phyloP scores from a whole-genome alignment of 75 land plant genomes.

The Picea glauca region DNA sequence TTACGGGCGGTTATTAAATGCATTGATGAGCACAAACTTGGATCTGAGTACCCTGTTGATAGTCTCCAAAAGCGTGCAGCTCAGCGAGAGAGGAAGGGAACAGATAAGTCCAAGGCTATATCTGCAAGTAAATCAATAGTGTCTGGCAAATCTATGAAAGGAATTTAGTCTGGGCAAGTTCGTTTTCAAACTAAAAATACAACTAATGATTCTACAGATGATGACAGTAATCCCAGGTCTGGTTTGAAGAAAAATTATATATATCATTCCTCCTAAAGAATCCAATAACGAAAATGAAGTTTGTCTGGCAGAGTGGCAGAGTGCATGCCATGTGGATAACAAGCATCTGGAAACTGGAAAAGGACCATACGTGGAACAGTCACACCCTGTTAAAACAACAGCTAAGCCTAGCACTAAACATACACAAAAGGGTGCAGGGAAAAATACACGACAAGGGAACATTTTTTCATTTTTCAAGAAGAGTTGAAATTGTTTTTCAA shows the following conservation, averaged over 20 bases:
- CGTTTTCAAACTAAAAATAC: not conserved
- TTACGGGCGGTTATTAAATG: too few relatives aligned
- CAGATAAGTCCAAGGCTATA: constrained; percentile 2
- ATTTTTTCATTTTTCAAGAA: too few relatives aligned
- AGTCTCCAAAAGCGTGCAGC: not conserved
- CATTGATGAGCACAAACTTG: too few relatives aligned
- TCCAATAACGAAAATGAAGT: constrained; percentile 2
- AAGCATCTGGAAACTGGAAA: too few relatives aligned
- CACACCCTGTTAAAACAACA: too few relatives aligned
- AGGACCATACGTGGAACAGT: too few relatives aligned
- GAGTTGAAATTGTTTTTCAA: too few relatives aligned
- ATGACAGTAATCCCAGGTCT: not conserved
- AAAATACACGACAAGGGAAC: too few relatives aligned
- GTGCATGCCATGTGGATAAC: not conserved
- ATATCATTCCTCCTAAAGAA: not conserved
- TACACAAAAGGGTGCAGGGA: too few relatives aligned
- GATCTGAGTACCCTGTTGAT: too few relatives aligned
- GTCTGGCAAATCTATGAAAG: constrained; percentile 5
- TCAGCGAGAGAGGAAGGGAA: not conserved
- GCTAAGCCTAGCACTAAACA: too few relatives aligned
- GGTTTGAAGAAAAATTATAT: constrained; percentile 2
- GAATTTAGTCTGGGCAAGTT: not conserved
- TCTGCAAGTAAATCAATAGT: constrained; percentile 7
- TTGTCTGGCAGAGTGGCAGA: not conserved
- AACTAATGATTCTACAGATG: not conserved